Evolutionary conservation across 2,329 filamentous ascomycete genomes (phyloP).

Genomic region (Clarireedia homoeocarpa): DNA sequence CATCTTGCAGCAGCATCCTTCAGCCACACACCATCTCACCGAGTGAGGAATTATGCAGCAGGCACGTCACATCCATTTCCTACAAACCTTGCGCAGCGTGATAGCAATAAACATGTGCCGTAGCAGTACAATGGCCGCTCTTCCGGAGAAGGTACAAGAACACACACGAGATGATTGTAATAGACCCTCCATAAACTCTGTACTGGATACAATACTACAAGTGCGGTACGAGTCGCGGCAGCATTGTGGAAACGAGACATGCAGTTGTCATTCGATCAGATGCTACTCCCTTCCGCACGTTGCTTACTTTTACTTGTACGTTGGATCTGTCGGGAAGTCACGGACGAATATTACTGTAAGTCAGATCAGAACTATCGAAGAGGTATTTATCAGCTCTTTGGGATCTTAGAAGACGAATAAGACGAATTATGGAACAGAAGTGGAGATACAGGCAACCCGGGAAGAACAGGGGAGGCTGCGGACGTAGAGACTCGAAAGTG

Average conservation of each 20-base stretch:
- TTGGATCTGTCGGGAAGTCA: neutral
- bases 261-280: neutral
- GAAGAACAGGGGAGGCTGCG: conserved; percentile 2
- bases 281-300: neutral
- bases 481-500: conserved; percentile 6
- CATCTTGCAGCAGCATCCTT: conserved; percentile 1
- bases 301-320: neutral
- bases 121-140: neutral
- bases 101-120: neutral
- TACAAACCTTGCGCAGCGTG: neutral
- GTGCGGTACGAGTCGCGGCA: neutral
- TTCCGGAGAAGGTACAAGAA: neutral
- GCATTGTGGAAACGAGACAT: neutral
- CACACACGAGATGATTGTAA: neutral
- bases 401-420: conserved; percentile 9
- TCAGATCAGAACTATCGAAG: neutral
- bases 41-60: conserved; percentile 9
- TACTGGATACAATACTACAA: neutral
- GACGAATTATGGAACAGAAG: conserved; percentile 9
- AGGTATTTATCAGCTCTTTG: neutral
- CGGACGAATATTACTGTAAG: neutral
- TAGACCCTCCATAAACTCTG: neutral
- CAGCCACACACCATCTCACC: conserved; percentile 8
- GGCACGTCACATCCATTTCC: conserved; percentile 5
- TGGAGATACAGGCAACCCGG: conserved; percentile 3